A percentile compares a stretch with the other conserved stretches of the same genome.
phyloP scores from a whole-genome alignment of 139 green algal species.

The Tetratostichococcus sp. region DNA sequence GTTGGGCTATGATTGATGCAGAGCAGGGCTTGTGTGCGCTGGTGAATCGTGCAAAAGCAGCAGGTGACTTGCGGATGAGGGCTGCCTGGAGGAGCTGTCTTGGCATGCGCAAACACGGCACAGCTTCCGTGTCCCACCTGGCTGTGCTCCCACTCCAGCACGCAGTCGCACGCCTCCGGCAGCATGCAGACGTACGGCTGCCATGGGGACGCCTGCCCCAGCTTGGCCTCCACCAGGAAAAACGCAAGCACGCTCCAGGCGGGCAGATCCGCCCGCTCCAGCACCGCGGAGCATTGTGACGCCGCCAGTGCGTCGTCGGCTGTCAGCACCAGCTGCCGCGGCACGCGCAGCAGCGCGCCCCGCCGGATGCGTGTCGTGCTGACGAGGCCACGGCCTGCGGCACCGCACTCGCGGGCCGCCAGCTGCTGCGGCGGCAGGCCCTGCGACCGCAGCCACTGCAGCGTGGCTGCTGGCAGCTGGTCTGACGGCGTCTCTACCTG shows the following conservation, averaged over 20 bases:
- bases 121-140: constrained; percentile 30
- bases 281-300: constrained; percentile 5
- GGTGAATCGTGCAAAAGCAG: too few species aligned
- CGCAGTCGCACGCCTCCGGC: constrained; percentile 32
- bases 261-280: constrained; percentile 19
- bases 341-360: constrained; percentile 45
- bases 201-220: constrained; percentile 13
- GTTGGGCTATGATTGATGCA: constrained; percentile 6
- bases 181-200: constrained; percentile 39
- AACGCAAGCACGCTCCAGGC: constrained; percentile 63
- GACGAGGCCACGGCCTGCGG: constrained; percentile 51
- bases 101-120: too few species aligned
- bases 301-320: constrained; percentile 28
- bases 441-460: constrained; percentile 14
- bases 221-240: constrained; percentile 46
- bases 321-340: constrained; percentile 42
- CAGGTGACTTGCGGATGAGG: too few species aligned
- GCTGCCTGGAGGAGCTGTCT: too few species aligned
- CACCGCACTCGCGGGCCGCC: constrained; percentile 2
- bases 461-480: not conserved
- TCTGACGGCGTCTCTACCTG: not conserved
- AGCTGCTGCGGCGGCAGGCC: constrained; percentile 35
- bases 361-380: constrained; percentile 24
- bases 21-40: too few species aligned
- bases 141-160: constrained; percentile 58